Percentiles rank a stretch among this genome's conserved stretches.
These are phyloP conservation scores for Artemisia tridentata DNA, from an alignment of 129 eudicot genomes.

Conservation along the genomic window DNA sequence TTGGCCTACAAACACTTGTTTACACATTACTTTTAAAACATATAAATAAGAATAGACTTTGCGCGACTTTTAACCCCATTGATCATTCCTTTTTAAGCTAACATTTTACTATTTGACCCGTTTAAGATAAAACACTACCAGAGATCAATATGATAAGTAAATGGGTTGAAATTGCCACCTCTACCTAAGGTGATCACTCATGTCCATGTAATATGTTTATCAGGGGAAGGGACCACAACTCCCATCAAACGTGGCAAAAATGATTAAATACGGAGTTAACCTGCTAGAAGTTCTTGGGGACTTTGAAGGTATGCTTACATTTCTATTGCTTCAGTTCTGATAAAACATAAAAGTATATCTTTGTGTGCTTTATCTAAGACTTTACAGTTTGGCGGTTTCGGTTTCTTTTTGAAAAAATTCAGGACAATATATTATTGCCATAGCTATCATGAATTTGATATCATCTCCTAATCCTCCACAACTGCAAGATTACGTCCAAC, in stretches of 20 bases:
- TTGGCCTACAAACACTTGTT: no score
- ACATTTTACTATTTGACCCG: no score
- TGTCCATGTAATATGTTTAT: constrained; percentile 24
- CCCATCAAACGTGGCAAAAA: constrained; percentile 43
- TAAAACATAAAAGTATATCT: constrained; percentile 11
- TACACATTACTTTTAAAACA: no score
- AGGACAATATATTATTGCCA: constrained; percentile 30
- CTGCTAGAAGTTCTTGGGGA: constrained; percentile 43
- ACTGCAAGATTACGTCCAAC: constrained; percentile 31
- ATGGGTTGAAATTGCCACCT: no score
- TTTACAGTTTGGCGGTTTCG: not conserved
- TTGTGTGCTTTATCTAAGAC: constrained; percentile 1
- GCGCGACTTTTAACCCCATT: no score
- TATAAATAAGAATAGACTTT: no score
- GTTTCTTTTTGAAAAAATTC: constrained; percentile 8
- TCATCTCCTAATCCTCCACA: constrained; percentile 31
- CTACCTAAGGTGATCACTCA: not conserved
- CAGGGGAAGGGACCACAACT: constrained; percentile 40
- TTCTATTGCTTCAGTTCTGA: constrained; percentile 15
- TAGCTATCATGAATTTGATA: constrained; percentile 31
- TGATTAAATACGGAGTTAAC: constrained; percentile 52
- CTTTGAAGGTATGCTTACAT: constrained; percentile 42
- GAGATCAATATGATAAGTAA: no score
- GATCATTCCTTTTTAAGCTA: no score
- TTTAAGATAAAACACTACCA: no score